A percentile compares a stretch with the other conserved stretches of the same genome.
Evolutionary conservation across 2,329 filamentous ascomycete genomes (phyloP).

Genomic region (Pseudogymnoascus sp.): DNA sequence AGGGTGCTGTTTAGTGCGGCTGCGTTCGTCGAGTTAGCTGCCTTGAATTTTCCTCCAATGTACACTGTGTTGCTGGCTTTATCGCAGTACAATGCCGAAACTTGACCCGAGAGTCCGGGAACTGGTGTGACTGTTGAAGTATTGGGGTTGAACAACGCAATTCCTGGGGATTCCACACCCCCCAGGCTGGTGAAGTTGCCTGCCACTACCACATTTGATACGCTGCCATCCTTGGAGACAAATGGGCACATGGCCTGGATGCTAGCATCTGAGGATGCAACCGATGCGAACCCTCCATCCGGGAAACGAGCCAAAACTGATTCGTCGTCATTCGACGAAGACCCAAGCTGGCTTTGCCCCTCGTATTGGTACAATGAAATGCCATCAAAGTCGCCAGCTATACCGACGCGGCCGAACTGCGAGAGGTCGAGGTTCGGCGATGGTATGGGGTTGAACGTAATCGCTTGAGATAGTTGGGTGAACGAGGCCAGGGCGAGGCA

Average conservation of each 20-base stretch:
- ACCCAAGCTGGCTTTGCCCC: slow-evolving; percentile 64
- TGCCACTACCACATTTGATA: slow-evolving; percentile 72
- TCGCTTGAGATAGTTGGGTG: slow-evolving; percentile 39
- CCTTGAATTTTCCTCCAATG: slow-evolving; percentile 79
- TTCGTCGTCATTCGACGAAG: slow-evolving; percentile 68
- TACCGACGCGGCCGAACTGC: slow-evolving; percentile 70
- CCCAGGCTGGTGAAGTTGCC: slow-evolving; percentile 94
- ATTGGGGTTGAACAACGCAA: slow-evolving; percentile 73
- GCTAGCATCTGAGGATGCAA: slow-evolving; percentile 71
- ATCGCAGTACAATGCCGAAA: slow-evolving; percentile 79
- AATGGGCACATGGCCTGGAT: slow-evolving; percentile 87
- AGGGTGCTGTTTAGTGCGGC: slow-evolving; percentile 66
- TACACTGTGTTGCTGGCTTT: slow-evolving; percentile 70
- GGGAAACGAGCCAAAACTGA: slow-evolving; percentile 75
- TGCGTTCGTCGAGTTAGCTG: slow-evolving; percentile 78
- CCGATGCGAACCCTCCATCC: slow-evolving; percentile 70
- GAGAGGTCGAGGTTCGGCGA: slow-evolving; percentile 69
- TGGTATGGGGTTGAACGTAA: slow-evolving; percentile 55
- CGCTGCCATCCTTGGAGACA: slow-evolving; percentile 54
- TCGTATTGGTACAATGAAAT: slow-evolving; percentile 84
- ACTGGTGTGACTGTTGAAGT: slow-evolving; percentile 65
- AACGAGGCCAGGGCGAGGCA: slow-evolving; percentile 33
- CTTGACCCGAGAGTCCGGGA: slow-evolving; percentile 72
- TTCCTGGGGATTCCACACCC: slow-evolving; percentile 64
- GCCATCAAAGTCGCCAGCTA: slow-evolving; percentile 83